Percentiles rank a stretch among this genome's conserved stretches.
These are phyloP conservation scores for Cutaneotrichosporon cutaneum DNA, from an alignment of 1,284 basidiomycete species.

Conservation along the genomic window DNA sequence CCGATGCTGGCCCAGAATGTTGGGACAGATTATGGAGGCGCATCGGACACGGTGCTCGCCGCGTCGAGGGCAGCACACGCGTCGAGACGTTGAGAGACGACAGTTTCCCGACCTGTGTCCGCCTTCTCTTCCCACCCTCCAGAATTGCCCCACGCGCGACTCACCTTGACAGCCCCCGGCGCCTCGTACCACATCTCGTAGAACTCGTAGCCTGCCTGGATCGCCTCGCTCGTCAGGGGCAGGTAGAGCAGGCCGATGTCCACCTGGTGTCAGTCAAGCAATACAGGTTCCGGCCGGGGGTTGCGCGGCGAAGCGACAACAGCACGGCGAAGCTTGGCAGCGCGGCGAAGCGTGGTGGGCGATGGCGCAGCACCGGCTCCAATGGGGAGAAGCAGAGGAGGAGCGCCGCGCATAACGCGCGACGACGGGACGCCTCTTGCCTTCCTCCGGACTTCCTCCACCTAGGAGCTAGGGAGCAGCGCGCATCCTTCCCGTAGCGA, in stretches of 20 bases:
- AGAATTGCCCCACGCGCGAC: too few relatives aligned
- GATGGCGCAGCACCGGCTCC: too few relatives aligned
- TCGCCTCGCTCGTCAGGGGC: conserved; percentile 60
- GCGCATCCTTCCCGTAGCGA: not conserved
- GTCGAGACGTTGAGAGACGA: too few relatives aligned
- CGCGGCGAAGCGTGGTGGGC: too few relatives aligned
- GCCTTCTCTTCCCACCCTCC: not conserved
- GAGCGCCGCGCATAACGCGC: not conserved
- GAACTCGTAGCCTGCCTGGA: conserved; percentile 76
- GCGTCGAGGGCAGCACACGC: too few relatives aligned
- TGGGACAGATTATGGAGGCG: too few relatives aligned
- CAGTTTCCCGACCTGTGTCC: too few relatives aligned
- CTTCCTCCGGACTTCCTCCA: not conserved
- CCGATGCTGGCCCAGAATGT: too few relatives aligned
- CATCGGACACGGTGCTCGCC: too few relatives aligned
- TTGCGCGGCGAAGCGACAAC: too few relatives aligned
- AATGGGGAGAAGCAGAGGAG: too few relatives aligned
- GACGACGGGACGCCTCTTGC: not conserved
- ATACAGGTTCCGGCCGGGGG: not conserved
- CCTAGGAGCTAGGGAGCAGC: not conserved
- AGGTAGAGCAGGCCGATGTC: conserved; percentile 78
- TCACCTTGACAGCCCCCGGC: conserved; percentile 80
- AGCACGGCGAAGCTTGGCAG: too few relatives aligned
- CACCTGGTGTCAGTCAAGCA: conserved; percentile 59
- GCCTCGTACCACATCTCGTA: conserved; percentile 87